Percentiles rank a stretch among this genome's conserved stretches.
Conservation (phyloP, 495 filamentous ascomycete species). For the Apiosordaria backusii region DNA sequence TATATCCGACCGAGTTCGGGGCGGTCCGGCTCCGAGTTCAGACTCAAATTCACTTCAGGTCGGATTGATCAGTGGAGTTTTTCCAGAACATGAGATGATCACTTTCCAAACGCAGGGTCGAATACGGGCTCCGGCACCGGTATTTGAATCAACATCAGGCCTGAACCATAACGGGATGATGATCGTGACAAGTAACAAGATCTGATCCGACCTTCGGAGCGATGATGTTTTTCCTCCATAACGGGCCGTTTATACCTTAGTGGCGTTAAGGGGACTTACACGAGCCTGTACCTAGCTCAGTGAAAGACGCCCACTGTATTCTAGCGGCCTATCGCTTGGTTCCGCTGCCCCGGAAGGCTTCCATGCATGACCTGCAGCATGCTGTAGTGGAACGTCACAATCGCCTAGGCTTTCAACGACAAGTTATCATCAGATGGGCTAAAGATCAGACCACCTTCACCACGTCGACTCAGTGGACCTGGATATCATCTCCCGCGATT, state of each 20-base stretch:
- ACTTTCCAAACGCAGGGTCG: neutral
- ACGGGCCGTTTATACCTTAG: constrained; percentile 5
- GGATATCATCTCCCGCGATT: neutral
- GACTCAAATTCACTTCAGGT: neutral
- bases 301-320: neutral
- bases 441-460: neutral
- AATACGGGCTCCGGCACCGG: too few species aligned
- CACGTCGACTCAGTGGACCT: neutral
- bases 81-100: neutral
- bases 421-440: neutral
- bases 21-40: neutral
- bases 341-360: constrained; percentile 8
- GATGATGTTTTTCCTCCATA: neutral
- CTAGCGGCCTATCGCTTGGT: constrained; percentile 7
- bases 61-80: neutral
- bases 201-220: neutral
- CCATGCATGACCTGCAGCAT: neutral
- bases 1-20: neutral
- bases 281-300: neutral
- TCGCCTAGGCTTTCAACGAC: neutral
- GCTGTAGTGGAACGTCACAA: neutral
- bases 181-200: neutral
- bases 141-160: too few species aligned
- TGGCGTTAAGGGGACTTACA: neutral
- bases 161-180: neutral